Percentiles rank a stretch among this genome's conserved stretches.
Conservation (phyloP, 2,329 filamentous ascomycete genomes). For the Didymosphaeria variabile region DNA sequence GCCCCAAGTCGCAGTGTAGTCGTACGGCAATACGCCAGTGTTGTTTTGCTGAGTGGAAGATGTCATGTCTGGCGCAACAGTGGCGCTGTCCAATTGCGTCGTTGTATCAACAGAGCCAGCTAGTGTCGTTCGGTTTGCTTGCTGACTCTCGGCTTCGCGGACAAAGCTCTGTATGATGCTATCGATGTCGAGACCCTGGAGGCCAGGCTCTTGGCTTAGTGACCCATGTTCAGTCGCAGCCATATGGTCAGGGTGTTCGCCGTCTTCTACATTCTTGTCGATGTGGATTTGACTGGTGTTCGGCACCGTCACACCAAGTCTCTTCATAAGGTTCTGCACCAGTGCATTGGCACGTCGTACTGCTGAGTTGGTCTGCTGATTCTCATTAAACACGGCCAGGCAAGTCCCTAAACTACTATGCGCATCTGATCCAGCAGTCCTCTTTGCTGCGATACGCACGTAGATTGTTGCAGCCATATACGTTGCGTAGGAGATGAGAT, state of each 20-base stretch:
- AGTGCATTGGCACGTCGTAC: slow-evolving; percentile 58
- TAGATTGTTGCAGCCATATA: slow-evolving; percentile 65
- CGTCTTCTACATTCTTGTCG: slow-evolving; percentile 19
- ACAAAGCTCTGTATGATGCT: slow-evolving; percentile 56
- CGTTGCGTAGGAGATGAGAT: slow-evolving; percentile 64
- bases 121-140: slow-evolving; percentile 19
- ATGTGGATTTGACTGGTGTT: slow-evolving; percentile 29
- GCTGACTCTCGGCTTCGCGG: slow-evolving; percentile 39
- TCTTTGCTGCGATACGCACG: slow-evolving; percentile 59
- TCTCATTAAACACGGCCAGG: slow-evolving; percentile 58
- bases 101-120: slow-evolving; percentile 15
- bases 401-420: slow-evolving; percentile 53
- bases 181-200: slow-evolving; percentile 52
- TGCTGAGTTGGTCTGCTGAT: slow-evolving; percentile 62
- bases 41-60: slow-evolving; percentile 8
- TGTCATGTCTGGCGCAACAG: slow-evolving; percentile 5
- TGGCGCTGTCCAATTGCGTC: slow-evolving; percentile 17
- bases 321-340: slow-evolving; percentile 57
- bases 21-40: slow-evolving; percentile 16
- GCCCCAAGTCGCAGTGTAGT: slow-evolving; percentile 24
- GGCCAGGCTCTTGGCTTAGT: slow-evolving; percentile 24
- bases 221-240: slow-evolving; percentile 22
- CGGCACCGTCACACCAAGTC: slow-evolving; percentile 44
- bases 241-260: slow-evolving; percentile 16
- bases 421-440: slow-evolving; percentile 50